Percentiles rank a stretch among this genome's conserved stretches.
Conservation (phyloP, 306 rosid genomes). For the Quercus alba region DNA sequence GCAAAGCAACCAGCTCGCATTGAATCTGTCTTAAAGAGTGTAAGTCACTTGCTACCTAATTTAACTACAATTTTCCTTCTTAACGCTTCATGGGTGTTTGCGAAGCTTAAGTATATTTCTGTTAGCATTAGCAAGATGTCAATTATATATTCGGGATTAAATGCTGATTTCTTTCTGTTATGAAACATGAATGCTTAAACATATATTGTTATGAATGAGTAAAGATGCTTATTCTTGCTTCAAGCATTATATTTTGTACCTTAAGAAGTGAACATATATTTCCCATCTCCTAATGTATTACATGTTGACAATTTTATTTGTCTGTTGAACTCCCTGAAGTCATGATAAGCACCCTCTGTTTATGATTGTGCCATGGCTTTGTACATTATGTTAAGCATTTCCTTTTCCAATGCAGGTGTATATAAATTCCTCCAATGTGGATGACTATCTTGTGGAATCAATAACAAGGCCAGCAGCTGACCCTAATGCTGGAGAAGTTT, state of each 20-base stretch:
- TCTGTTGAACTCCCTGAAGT: too few species aligned
- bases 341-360: too few species aligned
- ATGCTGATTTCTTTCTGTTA: not conserved
- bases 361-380: too few species aligned
- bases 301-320: too few species aligned
- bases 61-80: conserved; percentile 14
- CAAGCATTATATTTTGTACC: not conserved
- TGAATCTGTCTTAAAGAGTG: conserved; percentile 77
- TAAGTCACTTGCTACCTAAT: conserved; percentile 31
- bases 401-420: not conserved
- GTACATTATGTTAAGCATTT: too few species aligned
- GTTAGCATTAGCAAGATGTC: not conserved
- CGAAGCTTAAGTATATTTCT: not conserved
- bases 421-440: conserved; percentile 71
- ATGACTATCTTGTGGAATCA: too few species aligned
- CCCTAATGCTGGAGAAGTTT: too few species aligned
- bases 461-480: too few species aligned
- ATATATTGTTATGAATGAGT: not conserved
- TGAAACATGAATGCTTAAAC: not conserved
- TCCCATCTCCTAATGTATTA: too few species aligned
- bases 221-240: not conserved
- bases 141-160: not conserved
- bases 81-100: not conserved
- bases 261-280: too few species aligned
- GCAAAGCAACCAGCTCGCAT: conserved; percentile 84